Base-by-base conservation (phyloP, 345 rosid genomes). In the Iberis pinnata region DNA sequence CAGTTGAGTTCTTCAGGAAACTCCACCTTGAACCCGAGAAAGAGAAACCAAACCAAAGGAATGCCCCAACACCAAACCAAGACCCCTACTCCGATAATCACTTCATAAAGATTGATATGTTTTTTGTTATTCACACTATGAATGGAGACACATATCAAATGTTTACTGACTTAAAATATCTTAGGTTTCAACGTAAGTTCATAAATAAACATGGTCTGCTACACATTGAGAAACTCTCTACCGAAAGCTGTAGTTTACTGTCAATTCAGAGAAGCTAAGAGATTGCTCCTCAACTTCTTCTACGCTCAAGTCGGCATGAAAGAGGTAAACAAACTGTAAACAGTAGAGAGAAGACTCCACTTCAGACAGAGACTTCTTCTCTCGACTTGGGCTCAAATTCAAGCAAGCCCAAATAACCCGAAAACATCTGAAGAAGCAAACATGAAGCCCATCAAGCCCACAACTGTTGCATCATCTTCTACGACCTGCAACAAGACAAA, bases 161-260 rank as follows among this genome's bases (percentile, higher is more conserved):
- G 32, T 42, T 17, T 41, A 9, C 19, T 68, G 53, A 61, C 48
- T 15, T 4, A 26, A 20, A 48, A 18, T 31, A 18, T 7, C 69
- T 48, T 81, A 88, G 99, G 99, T 49, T 75, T 97, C 49, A 92
- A 92, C 63, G 99, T 92, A 50, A 92, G 59, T 66, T 88, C 79
- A 37, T 92, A 92, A 65, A 85, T 92, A 55, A 73, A 71, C 60
- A 92, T 92, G 99, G 97, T 92, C 19, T 83, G 88, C 19, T 97
- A 92, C 57, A 92, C 99, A 38, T 56, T 88, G 68, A 78, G 69
- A 74, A 83, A 81, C 70, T 80, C 98, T 17, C 80, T 92, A 56
- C 98, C 98, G 14, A 92, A 92, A 71, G 99, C 97, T 14, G 94
- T 86, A 47, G 99, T 92, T 25, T 78, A 83, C 73, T 92, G 97